These are phyloP conservation scores for Phytophthora pseudosyringae DNA, from an alignment of 352 stramenopile genomes.

Conservation along the genomic window DNA sequence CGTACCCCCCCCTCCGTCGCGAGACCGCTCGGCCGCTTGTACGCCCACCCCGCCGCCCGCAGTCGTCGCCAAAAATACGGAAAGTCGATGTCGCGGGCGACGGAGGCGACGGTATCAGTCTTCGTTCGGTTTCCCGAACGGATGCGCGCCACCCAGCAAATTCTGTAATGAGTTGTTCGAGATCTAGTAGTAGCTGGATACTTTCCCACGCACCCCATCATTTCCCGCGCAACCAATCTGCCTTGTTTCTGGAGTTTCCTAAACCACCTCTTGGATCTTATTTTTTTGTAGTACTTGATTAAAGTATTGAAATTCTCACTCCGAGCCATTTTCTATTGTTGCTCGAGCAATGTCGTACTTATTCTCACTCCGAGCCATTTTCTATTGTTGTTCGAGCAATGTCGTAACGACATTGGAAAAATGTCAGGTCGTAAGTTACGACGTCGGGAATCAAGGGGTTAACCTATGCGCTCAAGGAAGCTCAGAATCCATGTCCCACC, in stretches of 20 bases:
- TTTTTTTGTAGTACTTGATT: neutral
- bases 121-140: neutral
- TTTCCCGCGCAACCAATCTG: neutral
- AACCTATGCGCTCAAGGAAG: neutral
- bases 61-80: too few relatives aligned
- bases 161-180: neutral
- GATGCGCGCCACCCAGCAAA: neutral
- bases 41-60: too few relatives aligned
- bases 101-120: neutral
- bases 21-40: too few relatives aligned
- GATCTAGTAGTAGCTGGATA: neutral
- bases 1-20: too few relatives aligned
- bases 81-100: neutral
- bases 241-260: neutral
- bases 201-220: neutral
- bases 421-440: neutral
- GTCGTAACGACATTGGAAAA: neutral
- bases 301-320: neutral
- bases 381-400: neutral
- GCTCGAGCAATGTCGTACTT: neutral
- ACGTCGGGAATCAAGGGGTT: conserved; percentile 1
- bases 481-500: neutral
- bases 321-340: conserved; percentile 2
- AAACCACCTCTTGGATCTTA: neutral
- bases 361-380: neutral